Conservation (phyloP, 345 rosid species). For the Rhizophora apiculata region DNA sequence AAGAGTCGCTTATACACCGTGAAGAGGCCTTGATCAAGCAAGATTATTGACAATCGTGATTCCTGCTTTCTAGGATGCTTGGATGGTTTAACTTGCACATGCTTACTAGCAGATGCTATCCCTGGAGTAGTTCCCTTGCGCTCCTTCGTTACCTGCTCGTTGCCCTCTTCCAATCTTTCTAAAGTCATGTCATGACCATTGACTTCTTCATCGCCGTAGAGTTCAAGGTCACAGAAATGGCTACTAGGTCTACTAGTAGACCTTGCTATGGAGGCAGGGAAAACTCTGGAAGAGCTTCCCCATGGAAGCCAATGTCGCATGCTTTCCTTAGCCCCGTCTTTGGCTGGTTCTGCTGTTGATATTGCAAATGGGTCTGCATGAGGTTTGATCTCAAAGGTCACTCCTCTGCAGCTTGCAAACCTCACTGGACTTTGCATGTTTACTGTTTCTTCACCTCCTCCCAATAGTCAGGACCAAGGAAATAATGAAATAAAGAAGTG, state of each 20-base stretch:
- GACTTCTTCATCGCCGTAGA: slow-evolving; percentile 12
- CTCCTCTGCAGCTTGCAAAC: slow-evolving; percentile 72
- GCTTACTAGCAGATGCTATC: slow-evolving; percentile 28
- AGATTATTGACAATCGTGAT: slow-evolving; percentile 60
- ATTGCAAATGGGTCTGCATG: slow-evolving; percentile 45
- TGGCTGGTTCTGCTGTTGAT: slow-evolving; percentile 6
- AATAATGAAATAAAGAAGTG: too few species aligned
- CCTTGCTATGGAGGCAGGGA: slow-evolving; percentile 39
- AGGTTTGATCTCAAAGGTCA: slow-evolving; percentile 61
- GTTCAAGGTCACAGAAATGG: slow-evolving; percentile 72
- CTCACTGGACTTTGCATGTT: slow-evolving; percentile 43
- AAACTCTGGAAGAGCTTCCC: slow-evolving; percentile 40
- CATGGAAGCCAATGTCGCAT: slow-evolving; percentile 37
- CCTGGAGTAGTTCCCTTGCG: slow-evolving; percentile 13
- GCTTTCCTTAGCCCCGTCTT: neutral
- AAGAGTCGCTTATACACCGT: slow-evolving; percentile 80
- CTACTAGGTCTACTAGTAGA: slow-evolving; percentile 56
- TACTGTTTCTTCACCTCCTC: neutral
- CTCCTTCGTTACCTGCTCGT: slow-evolving; percentile 6
- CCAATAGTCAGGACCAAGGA: neutral
- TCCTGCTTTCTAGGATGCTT: slow-evolving; percentile 43
- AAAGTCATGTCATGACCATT: neutral
- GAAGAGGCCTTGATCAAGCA: slow-evolving; percentile 78
- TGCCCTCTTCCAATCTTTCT: slow-evolving; percentile 42
- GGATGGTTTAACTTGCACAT: slow-evolving; percentile 25